Evolutionary conservation across 768 basidiomycete species (phyloP), one percentile per base, ranked within the genome.

Genomic region (Amanita pallidorosea): DNA sequence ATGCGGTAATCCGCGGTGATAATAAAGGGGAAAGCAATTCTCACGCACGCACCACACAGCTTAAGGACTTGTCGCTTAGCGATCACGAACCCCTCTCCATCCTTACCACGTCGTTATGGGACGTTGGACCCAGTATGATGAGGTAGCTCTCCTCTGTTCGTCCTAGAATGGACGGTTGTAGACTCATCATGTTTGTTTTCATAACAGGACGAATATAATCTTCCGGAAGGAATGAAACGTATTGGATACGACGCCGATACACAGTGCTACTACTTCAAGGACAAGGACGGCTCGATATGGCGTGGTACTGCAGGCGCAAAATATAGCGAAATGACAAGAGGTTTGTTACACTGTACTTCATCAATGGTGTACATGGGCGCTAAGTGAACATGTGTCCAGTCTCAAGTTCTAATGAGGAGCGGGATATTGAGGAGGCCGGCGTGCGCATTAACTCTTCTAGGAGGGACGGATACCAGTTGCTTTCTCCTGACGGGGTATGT

Each of bases 191-290:
- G 11, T 31, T 31, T 7, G 9, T 31, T 9, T 31, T 12, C 49
- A n/a, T 36, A 13, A 0, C 46, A 78, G 76, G 76, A 79, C 56
- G 71, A 70, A 45, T 67, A 72, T 60, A 71, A 76, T 33, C 65
- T 79, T 6, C 76, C 77, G 11, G 73, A 72, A 52, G 77, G 77
- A 47, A 74, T 79, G 76, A 68, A 78, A 54, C 79, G 87, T 31
- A 76, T 85, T 51, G 87, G 85, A 9, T 89, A 88, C 60, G 87
- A 90, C 65, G 68, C 81, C 3, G 87, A 89, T 67, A 72, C 73
- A 1, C 74, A 77, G 45, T 68, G 74, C 44, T 88, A 88, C 67
- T 73, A 74, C 60, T 89, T 81, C 66, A 72, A 73, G 22, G 79
- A 80, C 62, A 42, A 55, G 12, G 73, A 71, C 43, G 84, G 85